Base-by-base conservation (phyloP, 2,329 filamentous ascomycete genomes). In the Sclerotinia sclerotiorum region DNA sequence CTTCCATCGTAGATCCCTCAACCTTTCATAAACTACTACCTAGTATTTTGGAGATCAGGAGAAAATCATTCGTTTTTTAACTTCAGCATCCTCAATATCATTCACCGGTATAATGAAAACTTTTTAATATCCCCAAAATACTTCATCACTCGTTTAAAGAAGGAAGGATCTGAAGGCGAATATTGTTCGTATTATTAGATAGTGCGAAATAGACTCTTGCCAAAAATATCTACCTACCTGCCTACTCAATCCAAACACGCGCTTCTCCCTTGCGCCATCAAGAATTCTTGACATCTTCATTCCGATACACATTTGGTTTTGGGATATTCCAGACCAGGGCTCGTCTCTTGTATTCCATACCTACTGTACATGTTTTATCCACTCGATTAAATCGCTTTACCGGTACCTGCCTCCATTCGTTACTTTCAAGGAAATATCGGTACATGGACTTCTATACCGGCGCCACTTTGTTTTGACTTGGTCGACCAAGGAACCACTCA, bases 401-500 rank as follows among this genome's bases (percentile, higher is more conserved):
- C 52, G 10, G 19, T 27, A 42, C 15, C 29, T 35, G 24, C 48
- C 29, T 29, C 21, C 54, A 48, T 66, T 66, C 64, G 54, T 17
- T 58, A n/a, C 21, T 49, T n/a, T 51, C 15, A 42, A 27, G 21
- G 29, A 39, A 42, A 24, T 29, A 39, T 35, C 24, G 17, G 29
- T 24, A 48, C 58, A 68, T 61, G n/a, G 61, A 67, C 57, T 63
- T 68, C 69, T 69, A 56, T 48, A 64, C 68, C 69, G 48, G 67
- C 68, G 69, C 73, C 70, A 52, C 55, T n/a, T 67, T 69, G 69
- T 70, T 69, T 73, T 72, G 74, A 69, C 69, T 69, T 68, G 70
- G 76, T 77, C 72, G 74, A 68, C 74, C 74, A 71, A 76, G 75
- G 70, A 75, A 76, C 75, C 65, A 70, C 62, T 69, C 74, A 70